Conservation (phyloP, 768 basidiomycete species). For the Baorangia bicolor region DNA sequence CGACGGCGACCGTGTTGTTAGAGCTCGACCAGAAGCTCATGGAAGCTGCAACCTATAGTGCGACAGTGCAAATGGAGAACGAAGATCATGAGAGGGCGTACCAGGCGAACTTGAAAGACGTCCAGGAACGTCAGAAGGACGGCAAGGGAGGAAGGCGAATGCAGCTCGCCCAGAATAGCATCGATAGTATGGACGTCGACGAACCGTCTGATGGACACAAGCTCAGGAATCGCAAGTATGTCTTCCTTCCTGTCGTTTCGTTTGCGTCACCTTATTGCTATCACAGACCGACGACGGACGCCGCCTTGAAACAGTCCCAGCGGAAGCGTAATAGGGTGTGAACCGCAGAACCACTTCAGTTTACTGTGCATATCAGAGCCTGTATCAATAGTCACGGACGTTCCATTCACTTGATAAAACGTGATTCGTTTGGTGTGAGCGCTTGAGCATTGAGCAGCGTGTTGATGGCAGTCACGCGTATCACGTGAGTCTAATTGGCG, state of each 20-base stretch:
- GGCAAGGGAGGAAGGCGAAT: conserved; percentile 39
- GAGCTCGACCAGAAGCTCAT: conserved; percentile 72
- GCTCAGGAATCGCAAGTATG: conserved; percentile 64
- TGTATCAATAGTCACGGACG: conserved; percentile 13
- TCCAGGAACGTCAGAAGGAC: conserved; percentile 64
- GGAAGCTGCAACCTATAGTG: conserved; percentile 47
- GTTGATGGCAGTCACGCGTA: too few relatives aligned
- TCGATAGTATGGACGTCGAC: conserved; percentile 65
- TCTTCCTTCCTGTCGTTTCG: conserved; percentile 10
- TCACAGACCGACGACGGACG: conserved; percentile 37
- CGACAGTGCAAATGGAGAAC: conserved; percentile 39
- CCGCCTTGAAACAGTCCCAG: conserved; percentile 43
- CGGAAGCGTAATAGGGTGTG: conserved; percentile 62
- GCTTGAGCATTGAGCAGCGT: too few relatives aligned
- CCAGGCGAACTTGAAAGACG: conserved; percentile 56
- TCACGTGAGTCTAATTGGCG: conserved; percentile 36
- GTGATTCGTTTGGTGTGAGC: too few relatives aligned
- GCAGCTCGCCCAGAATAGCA: conserved; percentile 11
- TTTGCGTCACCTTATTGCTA: not conserved
- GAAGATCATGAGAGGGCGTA: conserved; percentile 56
- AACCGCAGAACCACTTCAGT: not conserved
- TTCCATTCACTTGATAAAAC: not conserved
- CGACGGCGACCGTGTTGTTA: conserved; percentile 65
- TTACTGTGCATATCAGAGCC: not conserved
- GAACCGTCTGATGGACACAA: conserved; percentile 47